phyloP scores from a whole-genome alignment of 805 yeast species.

The Yamadazyma sp. region DNA sequence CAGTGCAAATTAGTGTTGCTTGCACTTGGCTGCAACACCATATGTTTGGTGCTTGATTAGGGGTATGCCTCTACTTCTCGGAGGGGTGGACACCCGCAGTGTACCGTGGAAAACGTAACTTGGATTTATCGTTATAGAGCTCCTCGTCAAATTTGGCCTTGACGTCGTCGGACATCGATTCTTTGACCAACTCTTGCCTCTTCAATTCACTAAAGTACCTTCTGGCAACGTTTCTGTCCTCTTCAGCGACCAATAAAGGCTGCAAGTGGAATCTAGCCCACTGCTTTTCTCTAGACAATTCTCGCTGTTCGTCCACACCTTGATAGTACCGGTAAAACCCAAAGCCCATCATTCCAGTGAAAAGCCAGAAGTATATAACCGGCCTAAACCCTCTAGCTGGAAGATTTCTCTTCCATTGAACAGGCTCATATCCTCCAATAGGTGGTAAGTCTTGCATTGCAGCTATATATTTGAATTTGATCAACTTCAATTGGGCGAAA shows the following conservation, averaged over 20 bases:
- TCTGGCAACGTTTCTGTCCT: slow-evolving; percentile 75
- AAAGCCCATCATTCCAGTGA: slow-evolving; percentile 62
- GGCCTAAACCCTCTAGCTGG: slow-evolving; percentile 88
- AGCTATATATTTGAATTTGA: slow-evolving; percentile 10
- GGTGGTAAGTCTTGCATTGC: slow-evolving; percentile 82
- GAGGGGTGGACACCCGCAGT: slow-evolving; percentile 40
- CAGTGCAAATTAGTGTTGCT: too few species aligned
- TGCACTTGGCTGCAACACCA: too few species aligned
- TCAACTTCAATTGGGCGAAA: slow-evolving; percentile 18
- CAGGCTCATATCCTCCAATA: slow-evolving; percentile 77
- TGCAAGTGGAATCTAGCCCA: slow-evolving; percentile 75
- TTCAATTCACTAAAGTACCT: slow-evolving; percentile 63
- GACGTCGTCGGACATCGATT: slow-evolving; percentile 39
- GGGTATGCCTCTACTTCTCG: slow-evolving; percentile 17
- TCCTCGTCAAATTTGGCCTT: slow-evolving; percentile 44
- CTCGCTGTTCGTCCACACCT: slow-evolving; percentile 75
- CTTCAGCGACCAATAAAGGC: slow-evolving; percentile 79
- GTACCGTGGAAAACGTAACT: slow-evolving; percentile 43
- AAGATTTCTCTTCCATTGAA: slow-evolving; percentile 86
- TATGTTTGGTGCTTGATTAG: neutral
- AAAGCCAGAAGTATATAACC: slow-evolving; percentile 61
- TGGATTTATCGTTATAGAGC: slow-evolving; percentile 44
- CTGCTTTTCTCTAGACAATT: slow-evolving; percentile 68
- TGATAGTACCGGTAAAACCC: slow-evolving; percentile 68
- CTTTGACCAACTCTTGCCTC: slow-evolving; percentile 58